Conservation (phyloP, 192 early-diverging fungal species). For the Backusella mclennaniae region DNA sequence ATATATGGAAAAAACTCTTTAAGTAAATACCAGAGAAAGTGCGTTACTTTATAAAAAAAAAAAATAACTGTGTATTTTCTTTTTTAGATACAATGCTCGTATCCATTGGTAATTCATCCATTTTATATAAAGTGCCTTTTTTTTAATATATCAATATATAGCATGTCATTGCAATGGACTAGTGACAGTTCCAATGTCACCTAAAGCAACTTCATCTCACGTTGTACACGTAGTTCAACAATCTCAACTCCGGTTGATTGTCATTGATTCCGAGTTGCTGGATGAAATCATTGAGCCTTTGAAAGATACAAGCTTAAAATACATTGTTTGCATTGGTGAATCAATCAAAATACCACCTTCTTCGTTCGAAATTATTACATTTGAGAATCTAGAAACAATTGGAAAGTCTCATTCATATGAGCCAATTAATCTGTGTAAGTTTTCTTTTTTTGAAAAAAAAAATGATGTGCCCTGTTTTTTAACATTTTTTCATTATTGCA, state of each 20-base stretch:
- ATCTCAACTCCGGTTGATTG: conserved; percentile 7
- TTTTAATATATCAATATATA: not conserved
- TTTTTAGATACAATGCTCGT: conserved; percentile 5
- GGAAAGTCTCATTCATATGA: conserved; percentile 3
- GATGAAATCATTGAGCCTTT: conserved; percentile 6
- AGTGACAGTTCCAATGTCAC: conserved; percentile 25
- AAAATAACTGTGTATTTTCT: not conserved
- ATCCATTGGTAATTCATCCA: not conserved
- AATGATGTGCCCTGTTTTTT: not conserved
- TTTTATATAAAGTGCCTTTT: not conserved
- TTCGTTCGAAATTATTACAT: conserved; percentile 14
- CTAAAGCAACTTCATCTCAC: conserved; percentile 15
- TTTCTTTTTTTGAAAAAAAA: not conserved
- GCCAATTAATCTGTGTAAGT: conserved; percentile 8
- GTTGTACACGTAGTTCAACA: conserved; percentile 12
- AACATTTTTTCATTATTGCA: not conserved
- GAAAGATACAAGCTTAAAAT: conserved; percentile 15
- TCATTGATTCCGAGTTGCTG: not conserved
- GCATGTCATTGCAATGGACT: conserved; percentile 19
- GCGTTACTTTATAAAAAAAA: not conserved
- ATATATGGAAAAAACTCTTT: conserved; percentile 32
- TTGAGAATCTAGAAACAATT: conserved; percentile 15
- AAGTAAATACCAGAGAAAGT: conserved; percentile 28
- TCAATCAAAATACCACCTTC: not conserved
- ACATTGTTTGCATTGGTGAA: conserved; percentile 24